Evolutionary conservation across 225 moss, liverwort and hornwort genomes (phyloP).

Genomic region (Polytrichum commune): DNA sequence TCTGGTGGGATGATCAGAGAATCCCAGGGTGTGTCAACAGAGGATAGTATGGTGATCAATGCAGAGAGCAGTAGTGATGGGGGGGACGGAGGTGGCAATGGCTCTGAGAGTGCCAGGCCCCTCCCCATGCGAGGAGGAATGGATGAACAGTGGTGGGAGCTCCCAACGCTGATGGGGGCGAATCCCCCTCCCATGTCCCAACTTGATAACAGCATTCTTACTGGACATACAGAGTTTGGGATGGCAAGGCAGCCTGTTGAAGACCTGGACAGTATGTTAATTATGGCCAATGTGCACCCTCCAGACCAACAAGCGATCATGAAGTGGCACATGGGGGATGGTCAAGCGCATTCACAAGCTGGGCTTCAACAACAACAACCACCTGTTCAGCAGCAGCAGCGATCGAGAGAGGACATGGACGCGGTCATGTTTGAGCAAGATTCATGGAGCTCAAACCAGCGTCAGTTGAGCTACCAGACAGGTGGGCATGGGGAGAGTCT

Average conservation of each 20-base stretch:
- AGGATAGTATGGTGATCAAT: slow-evolving; percentile 20
- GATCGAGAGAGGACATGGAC: slow-evolving; percentile 15
- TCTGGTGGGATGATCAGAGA: slow-evolving; percentile 11
- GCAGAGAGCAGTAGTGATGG: slow-evolving; percentile 17
- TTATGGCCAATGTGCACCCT: slow-evolving; percentile 7
- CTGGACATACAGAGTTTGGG: slow-evolving; percentile 20
- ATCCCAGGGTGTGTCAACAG: slow-evolving; percentile 6
- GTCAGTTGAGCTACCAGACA: slow-evolving; percentile 21
- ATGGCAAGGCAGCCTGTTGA: slow-evolving; percentile 15
- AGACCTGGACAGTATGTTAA: slow-evolving; percentile 29
- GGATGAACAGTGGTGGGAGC: slow-evolving; percentile 47
- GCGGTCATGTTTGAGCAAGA: slow-evolving; percentile 33
- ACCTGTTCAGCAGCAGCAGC: neutral
- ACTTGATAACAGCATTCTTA: slow-evolving; percentile 14
- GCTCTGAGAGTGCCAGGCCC: slow-evolving; percentile 10
- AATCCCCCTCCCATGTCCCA: slow-evolving; percentile 22
- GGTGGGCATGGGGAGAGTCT: slow-evolving; percentile 2
- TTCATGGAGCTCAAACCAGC: slow-evolving; percentile 45
- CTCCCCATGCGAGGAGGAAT: slow-evolving; percentile 14
- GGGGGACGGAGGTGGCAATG: neutral
- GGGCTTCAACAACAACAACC: slow-evolving; percentile 5
- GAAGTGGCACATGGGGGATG: slow-evolving; percentile 40
- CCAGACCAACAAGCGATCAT: slow-evolving; percentile 25
- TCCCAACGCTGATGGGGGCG: slow-evolving; percentile 4
- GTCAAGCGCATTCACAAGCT: slow-evolving; percentile 19